Evolutionary conservation across 805 yeast species (phyloP).

Genomic region (Ogataea polymorpha): DNA sequence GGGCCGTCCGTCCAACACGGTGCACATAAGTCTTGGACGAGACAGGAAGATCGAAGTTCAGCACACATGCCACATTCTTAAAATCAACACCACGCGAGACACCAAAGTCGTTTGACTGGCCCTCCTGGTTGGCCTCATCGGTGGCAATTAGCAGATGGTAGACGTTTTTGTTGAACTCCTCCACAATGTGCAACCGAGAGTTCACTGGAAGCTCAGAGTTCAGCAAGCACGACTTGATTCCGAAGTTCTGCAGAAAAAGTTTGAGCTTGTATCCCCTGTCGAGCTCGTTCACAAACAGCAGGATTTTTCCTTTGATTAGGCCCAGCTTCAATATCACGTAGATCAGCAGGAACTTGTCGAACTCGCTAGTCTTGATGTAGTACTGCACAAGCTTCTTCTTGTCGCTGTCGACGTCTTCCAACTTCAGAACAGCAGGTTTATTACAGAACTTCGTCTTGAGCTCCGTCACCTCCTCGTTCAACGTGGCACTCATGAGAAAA

Average conservation of each 20-base stretch:
- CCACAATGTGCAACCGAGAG: constrained; percentile 91
- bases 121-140: constrained; percentile 70
- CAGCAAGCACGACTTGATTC: constrained; percentile 80
- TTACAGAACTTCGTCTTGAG: constrained; percentile 78
- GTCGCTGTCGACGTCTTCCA: constrained; percentile 59
- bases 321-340: constrained; percentile 89
- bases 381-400: constrained; percentile 72
- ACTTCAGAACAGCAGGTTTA: constrained; percentile 74
- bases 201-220: constrained; percentile 92
- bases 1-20: constrained; percentile 94
- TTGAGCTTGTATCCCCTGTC: constrained; percentile 94
- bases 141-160: constrained; percentile 90
- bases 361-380: constrained; percentile 81
- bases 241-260: constrained; percentile 90
- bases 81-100: constrained; percentile 97
- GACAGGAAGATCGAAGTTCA: constrained; percentile 91
- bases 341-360: constrained; percentile 86
- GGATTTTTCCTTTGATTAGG: constrained; percentile 85
- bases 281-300: constrained; percentile 87
- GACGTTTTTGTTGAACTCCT: constrained; percentile 87
- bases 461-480: constrained; percentile 78
- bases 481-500: constrained; percentile 94
- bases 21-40: constrained; percentile 88
- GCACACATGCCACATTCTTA: constrained; percentile 91
- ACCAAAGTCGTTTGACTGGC: constrained; percentile 63